Conservation (phyloP, 2,329 filamentous ascomycete species). For the Talaromyces sp. region DNA sequence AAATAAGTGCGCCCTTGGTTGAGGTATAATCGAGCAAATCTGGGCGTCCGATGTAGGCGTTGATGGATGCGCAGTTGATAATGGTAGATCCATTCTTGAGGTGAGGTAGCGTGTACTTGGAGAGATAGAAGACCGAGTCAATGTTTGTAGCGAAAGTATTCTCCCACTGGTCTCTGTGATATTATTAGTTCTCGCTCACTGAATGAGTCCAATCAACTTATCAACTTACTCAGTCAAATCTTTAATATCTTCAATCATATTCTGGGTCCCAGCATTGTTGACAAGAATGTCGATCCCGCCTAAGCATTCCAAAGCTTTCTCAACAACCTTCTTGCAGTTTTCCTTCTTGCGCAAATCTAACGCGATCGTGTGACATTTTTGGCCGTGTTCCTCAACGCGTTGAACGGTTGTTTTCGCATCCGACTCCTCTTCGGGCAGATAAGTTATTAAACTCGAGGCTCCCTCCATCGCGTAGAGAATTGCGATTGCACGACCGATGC, state of each 20-base stretch:
- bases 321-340: slow-evolving; percentile 71
- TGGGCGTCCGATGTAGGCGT: slow-evolving; percentile 77
- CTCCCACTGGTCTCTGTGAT: slow-evolving; percentile 71
- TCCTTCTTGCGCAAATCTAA: slow-evolving; percentile 66
- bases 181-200: not conserved
- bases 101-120: slow-evolving; percentile 75
- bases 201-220: slow-evolving; percentile 32
- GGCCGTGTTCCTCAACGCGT: slow-evolving; percentile 67
- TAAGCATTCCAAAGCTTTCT: slow-evolving; percentile 66
- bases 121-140: slow-evolving; percentile 76
- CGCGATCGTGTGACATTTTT: slow-evolving; percentile 65
- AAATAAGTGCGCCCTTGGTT: slow-evolving; percentile 71
- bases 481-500: slow-evolving; percentile 75
- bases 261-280: slow-evolving; percentile 74
- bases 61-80: slow-evolving; percentile 85
- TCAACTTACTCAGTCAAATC: slow-evolving; percentile 67
- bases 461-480: slow-evolving; percentile 82
- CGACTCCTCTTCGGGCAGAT: slow-evolving; percentile 73
- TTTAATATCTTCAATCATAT: slow-evolving; percentile 71
- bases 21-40: slow-evolving; percentile 83
- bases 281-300: slow-evolving; percentile 69
- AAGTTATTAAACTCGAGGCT: slow-evolving; percentile 71
- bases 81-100: slow-evolving; percentile 73
- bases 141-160: slow-evolving; percentile 83
- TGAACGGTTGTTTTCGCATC: slow-evolving; percentile 76